phyloP scores from a whole-genome alignment of 768 basidiomycete genomes.

The Gloeophyllum trabeum region DNA sequence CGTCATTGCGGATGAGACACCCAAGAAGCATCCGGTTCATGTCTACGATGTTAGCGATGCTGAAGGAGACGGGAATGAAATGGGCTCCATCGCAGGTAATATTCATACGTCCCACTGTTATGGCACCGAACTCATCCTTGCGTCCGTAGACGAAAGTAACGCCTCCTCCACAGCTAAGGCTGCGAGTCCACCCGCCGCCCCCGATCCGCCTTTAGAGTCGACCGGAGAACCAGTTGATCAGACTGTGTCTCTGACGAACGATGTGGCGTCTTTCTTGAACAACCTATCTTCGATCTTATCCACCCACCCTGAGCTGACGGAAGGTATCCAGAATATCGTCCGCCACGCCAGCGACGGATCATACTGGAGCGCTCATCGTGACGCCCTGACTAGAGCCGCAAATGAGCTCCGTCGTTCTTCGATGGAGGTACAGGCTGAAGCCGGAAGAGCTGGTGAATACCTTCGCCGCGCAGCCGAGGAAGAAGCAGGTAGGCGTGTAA shows the following conservation, averaged over 20 bases:
- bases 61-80: too few species aligned
- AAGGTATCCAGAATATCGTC: conserved; percentile 52
- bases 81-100: not conserved
- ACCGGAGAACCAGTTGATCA: conserved; percentile 20
- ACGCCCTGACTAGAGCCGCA: conserved; percentile 45
- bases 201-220: conserved; percentile 42
- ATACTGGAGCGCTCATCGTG: conserved; percentile 61
- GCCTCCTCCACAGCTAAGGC: conserved; percentile 4
- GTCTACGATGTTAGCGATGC: conserved; percentile 31
- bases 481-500: conserved; percentile 52
- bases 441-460: conserved; percentile 28
- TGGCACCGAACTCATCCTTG: too few species aligned
- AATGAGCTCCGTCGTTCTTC: conserved; percentile 39
- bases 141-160: conserved; percentile 3
- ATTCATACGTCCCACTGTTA: not conserved
- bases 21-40: conserved; percentile 51
- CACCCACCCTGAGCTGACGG: conserved; percentile 62
- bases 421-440: conserved; percentile 17
- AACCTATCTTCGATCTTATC: conserved; percentile 43
- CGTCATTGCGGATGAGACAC: conserved; percentile 26
- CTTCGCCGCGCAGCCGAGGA: conserved; percentile 42
- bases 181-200: conserved; percentile 9
- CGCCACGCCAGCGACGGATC: conserved; percentile 50
- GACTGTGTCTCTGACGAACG: conserved; percentile 43
- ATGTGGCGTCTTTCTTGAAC: conserved; percentile 51